Evolutionary conservation across 352 stramenopile genomes (phyloP), one percentile per base, ranked within the genome.

Genomic region (Pythium insidiosum): DNA sequence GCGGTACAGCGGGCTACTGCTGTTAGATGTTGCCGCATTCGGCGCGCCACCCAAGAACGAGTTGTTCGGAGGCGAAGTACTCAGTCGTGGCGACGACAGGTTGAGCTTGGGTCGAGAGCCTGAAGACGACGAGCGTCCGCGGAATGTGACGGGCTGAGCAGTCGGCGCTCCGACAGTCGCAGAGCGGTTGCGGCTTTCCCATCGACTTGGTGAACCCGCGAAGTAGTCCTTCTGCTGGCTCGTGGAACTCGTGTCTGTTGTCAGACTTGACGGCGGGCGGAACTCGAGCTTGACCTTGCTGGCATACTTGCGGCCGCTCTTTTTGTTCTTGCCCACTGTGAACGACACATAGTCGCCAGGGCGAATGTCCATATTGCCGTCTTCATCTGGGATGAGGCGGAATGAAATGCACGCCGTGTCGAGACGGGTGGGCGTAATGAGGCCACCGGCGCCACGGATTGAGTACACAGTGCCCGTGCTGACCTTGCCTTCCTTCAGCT

Each of bases 241-340:
- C 30, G 31, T 41, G 3, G 45, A 22, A 21, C 6, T 56, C 2
- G 46, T 18, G 5, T 24, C 42, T 4, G 41, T 36, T 2, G 28
- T 84, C 21, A 81, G 26, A 41, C 63, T 88, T 7, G 67, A 52
- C 4, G 80, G 80, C 13, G 80, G 80, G 30, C 80, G 80, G 54
- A 90, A 93, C 65, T 93, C 80, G 47, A 93, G 59, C 64, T 89
- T 90, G 47, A 93, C 80, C 43, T 93, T 93, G 38, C 73, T 88
- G 30, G 80, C 80, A 47, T 93, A 93, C 50, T 93, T 93, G 44
- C 80, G 80, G 16, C 77, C 80, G 23, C 77, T 90, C 62, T 93
- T 93, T 51, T 93, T 93, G 69, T 93, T 93, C 66, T 93, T 93
- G 23, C 80, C 80, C 22, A 93, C 80, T 0, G 80, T 93, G 55